Base-by-base conservation (phyloP, 2,329 filamentous ascomycete genomes). In the Zymoseptoria passerinii region DNA sequence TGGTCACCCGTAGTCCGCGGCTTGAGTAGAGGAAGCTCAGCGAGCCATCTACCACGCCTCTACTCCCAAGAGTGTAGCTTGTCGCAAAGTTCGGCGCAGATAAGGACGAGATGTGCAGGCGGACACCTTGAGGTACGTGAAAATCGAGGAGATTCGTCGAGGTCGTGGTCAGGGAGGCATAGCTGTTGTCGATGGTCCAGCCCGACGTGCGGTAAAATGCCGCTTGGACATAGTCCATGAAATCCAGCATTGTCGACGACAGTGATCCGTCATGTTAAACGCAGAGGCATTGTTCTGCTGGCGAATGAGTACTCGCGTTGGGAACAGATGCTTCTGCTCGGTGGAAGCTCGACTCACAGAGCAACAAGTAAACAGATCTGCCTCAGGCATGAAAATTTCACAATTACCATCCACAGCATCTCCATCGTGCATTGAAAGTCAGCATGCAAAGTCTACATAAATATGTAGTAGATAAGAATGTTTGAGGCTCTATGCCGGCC, bases 1-100 rank as follows among this genome's bases (percentile, higher is more conserved):
- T 90, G 63, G 76, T 75, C 19, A 86, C 79, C 48, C 80, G 77
- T 58, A 97, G 81, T 10, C 90, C 86, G 8, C 94, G 80, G 2
- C 90, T 95, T 53, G 91, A 95, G 78, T 95, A 97, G 56, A 99
- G 83, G 75, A 97, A 99, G 13, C 92, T 95, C 58, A 99, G 83
- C n/a, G 91, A 96, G 72, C 94, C 94, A 76, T 97, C 92, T 54
- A 99, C 92, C 40, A 95, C 81, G 60, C 92, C 94, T 16, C 95
- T 83, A 49, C 87, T 95, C 61, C 91, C 90, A 50, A 99, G 83
- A 49, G 90, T 88, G 75, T 99, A 99, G 44, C 91, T 92, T 16
- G 92, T 95, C 23, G 92, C 92, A 68, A 97, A 96, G 73, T 96
- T 90, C 8, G 90, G 87, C 18, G 92, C 92, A 7, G 92, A 90